phyloP scores from a whole-genome alignment of 805 yeast genomes.

The Grigorovia humatica region DNA sequence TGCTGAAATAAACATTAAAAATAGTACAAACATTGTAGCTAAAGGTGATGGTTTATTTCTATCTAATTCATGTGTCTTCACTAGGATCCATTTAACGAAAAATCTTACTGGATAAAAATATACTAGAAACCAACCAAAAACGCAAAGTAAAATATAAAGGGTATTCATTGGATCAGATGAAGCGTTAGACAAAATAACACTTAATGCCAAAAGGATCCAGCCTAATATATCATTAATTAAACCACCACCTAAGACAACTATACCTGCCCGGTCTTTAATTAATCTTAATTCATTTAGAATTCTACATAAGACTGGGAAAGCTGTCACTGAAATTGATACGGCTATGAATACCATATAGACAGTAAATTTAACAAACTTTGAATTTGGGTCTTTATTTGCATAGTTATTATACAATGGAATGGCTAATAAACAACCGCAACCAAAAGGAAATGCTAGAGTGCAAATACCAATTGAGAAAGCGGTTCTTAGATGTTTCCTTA shows the following conservation, averaged over 20 bases:
- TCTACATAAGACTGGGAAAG: slow-evolving; percentile 76
- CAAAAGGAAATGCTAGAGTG: slow-evolving; percentile 73
- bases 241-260: slow-evolving; percentile 72
- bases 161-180: slow-evolving; percentile 53
- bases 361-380: slow-evolving; percentile 44
- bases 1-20: slow-evolving; percentile 53
- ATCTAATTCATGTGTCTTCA: slow-evolving; percentile 44
- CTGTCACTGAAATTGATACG: slow-evolving; percentile 76
- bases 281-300: slow-evolving; percentile 64
- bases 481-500: slow-evolving; percentile 46
- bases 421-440: slow-evolving; percentile 63
- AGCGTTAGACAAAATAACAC: slow-evolving; percentile 68
- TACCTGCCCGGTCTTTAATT: slow-evolving; percentile 62
- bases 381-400: slow-evolving; percentile 24
- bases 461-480: slow-evolving; percentile 61
- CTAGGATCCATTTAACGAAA: slow-evolving; percentile 36
- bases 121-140: slow-evolving; percentile 60
- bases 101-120: slow-evolving; percentile 48
- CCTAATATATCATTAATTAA: slow-evolving; percentile 71
- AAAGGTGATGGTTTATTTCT: slow-evolving; percentile 54
- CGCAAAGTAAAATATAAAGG: slow-evolving; percentile 54
- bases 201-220: slow-evolving; percentile 69
- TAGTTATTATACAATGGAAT: slow-evolving; percentile 56
- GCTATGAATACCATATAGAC: slow-evolving; percentile 75
- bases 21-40: slow-evolving; percentile 45